phyloP scores from a whole-genome alignment of 345 rosid genomes.

The Citrus sp. region DNA sequence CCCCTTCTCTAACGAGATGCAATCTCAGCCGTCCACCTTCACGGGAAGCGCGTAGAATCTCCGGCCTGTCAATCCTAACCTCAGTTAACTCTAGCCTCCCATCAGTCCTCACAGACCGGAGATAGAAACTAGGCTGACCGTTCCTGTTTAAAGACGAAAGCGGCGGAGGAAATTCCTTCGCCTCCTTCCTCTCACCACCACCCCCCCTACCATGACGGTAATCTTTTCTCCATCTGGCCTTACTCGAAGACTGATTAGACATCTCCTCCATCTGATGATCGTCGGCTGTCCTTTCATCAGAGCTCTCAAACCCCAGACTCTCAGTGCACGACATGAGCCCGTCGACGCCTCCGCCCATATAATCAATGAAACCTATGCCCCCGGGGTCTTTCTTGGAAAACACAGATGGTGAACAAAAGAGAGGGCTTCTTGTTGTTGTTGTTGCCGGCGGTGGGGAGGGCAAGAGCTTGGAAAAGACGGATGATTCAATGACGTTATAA shows the following conservation, averaged over 20 bases:
- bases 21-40: conserved; percentile 65
- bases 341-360: conserved; percentile 42
- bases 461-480: background rate
- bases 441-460: background rate
- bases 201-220: background rate
- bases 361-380: conserved; percentile 41
- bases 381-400: conserved; percentile 32
- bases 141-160: conserved; percentile 55
- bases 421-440: too few relatives aligned
- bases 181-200: conserved; percentile 23
- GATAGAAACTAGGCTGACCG: conserved; percentile 60
- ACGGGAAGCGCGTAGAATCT: conserved; percentile 51
- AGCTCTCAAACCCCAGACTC: conserved; percentile 88
- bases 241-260: background rate
- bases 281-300: conserved; percentile 46
- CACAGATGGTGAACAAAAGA: background rate
- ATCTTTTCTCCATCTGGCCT: conserved; percentile 27
- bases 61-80: conserved; percentile 55
- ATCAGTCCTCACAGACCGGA: conserved; percentile 56
- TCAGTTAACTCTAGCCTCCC: conserved; percentile 67
- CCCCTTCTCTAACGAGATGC: conserved; percentile 36
- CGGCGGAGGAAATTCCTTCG: conserved; percentile 59
- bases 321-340: conserved; percentile 79
- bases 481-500: conserved; percentile 39
- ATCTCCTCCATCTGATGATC: conserved; percentile 15